Conservation (phyloP, 768 basidiomycete species). For the Panaeolus cyanescens region DNA sequence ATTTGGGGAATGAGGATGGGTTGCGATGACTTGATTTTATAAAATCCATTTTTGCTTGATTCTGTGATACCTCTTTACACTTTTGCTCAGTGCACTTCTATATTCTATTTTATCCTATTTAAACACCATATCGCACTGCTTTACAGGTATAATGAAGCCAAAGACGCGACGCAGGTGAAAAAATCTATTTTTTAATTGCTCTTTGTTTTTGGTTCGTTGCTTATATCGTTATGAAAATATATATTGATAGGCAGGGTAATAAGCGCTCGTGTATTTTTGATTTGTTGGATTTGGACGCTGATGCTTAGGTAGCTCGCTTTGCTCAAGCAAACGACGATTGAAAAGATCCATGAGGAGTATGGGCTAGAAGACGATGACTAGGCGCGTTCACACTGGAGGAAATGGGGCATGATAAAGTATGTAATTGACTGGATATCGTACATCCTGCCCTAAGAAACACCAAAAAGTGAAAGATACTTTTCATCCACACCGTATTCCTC, state of each 20-base stretch:
- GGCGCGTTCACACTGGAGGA: too few relatives aligned
- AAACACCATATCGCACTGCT: conserved; percentile 70
- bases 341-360: conserved; percentile 74
- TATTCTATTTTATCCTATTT: conserved; percentile 20
- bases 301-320: conserved; percentile 80
- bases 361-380: conserved; percentile 63
- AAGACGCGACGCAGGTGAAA: conserved; percentile 76
- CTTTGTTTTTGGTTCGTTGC: too few relatives aligned
- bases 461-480: not conserved
- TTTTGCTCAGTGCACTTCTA: not conserved
- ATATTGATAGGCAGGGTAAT: conserved; percentile 82
- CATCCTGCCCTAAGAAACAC: not conserved
- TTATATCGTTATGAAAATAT: conserved; percentile 38
- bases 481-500: not conserved
- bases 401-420: too few relatives aligned
- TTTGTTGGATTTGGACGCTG: conserved; percentile 11
- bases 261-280: conserved; percentile 13
- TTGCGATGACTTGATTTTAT: conserved; percentile 8
- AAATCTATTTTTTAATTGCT: not conserved
- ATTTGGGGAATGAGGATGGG: conserved; percentile 46
- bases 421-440: too few relatives aligned
- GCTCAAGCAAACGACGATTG: conserved; percentile 67
- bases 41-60: not conserved
- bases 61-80: not conserved
- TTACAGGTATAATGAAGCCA: conserved; percentile 80